Conservation (phyloP, 768 basidiomycete genomes). For the Mycena galericulata region DNA sequence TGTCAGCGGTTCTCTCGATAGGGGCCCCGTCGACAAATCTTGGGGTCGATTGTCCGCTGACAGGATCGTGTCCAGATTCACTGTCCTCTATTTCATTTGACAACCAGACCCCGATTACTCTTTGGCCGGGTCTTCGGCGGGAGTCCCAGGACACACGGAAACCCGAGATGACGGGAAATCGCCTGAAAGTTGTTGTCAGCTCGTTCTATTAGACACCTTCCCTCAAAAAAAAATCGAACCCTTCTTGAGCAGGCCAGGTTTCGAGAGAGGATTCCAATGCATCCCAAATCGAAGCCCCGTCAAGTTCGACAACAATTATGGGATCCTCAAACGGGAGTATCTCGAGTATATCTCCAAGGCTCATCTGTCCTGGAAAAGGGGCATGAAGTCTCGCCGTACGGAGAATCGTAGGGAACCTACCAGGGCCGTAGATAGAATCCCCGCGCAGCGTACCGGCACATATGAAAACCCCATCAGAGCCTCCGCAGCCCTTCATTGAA, state of each 20-base stretch:
- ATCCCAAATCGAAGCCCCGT: constrained; percentile 84
- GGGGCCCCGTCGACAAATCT: constrained; percentile 60
- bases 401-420: constrained; percentile 49
- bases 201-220: not conserved
- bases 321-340: constrained; percentile 93
- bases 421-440: constrained; percentile 87
- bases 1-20: constrained; percentile 65
- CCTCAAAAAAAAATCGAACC: constrained; percentile 56
- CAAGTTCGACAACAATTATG: constrained; percentile 81
- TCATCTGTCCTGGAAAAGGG: constrained; percentile 68
- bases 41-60: constrained; percentile 43
- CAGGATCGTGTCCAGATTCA: constrained; percentile 37
- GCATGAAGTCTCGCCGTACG: not conserved
- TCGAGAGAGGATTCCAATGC: constrained; percentile 78
- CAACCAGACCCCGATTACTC: constrained; percentile 81
- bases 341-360: constrained; percentile 88
- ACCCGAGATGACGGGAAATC: constrained; percentile 91
- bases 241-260: constrained; percentile 93
- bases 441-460: constrained; percentile 89
- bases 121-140: constrained; percentile 71
- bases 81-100: constrained; percentile 54
- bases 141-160: constrained; percentile 92
- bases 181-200: constrained; percentile 57
- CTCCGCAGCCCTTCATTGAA: constrained; percentile 66
- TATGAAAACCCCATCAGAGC: constrained; percentile 84